Evolutionary conservation across 495 filamentous ascomycete genomes (phyloP).

Genomic region (Chaetomium cochliodes): DNA sequence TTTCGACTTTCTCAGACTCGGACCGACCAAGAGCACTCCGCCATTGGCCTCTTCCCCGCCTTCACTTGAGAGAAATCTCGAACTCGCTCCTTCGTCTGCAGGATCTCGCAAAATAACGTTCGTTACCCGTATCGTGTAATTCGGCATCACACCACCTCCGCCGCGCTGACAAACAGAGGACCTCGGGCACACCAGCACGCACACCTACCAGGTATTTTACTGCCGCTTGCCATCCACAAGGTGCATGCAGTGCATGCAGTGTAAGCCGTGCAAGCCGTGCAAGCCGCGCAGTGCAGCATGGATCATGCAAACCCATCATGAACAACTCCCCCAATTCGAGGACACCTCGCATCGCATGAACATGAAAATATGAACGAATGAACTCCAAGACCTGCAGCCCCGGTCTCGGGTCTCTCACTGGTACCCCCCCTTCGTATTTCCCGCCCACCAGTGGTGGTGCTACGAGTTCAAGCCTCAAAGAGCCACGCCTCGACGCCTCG

Average conservation of each 20-base stretch:
- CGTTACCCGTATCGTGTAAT: neutral
- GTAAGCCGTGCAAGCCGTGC: neutral
- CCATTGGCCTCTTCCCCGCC: constrained; percentile 12
- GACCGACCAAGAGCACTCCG: neutral
- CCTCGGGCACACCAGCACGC: too few relatives aligned
- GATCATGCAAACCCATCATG: constrained; percentile 1
- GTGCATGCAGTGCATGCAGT: neutral
- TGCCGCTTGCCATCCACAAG: neutral
- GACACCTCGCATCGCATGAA: neutral
- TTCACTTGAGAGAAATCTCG: neutral
- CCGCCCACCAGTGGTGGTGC: neutral
- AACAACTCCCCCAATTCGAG: neutral
- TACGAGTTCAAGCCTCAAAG: constrained; percentile 9
- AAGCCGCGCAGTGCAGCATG: neutral
- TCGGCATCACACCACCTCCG: constrained; percentile 6
- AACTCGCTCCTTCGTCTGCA: neutral
- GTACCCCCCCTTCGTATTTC: neutral
- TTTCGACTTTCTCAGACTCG: neutral
- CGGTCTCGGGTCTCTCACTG: constrained; percentile 7
- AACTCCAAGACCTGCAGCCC: constrained; percentile 1
- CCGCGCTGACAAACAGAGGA: neutral
- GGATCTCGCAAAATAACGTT: constrained; percentile 5
- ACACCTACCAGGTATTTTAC: neutral
- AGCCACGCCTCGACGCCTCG: constrained; percentile 11
- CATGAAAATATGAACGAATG: neutral